These are phyloP conservation scores for Mucor racemosus DNA, from an alignment of 371 early-diverging fungal genomes.

Conservation along the genomic window DNA sequence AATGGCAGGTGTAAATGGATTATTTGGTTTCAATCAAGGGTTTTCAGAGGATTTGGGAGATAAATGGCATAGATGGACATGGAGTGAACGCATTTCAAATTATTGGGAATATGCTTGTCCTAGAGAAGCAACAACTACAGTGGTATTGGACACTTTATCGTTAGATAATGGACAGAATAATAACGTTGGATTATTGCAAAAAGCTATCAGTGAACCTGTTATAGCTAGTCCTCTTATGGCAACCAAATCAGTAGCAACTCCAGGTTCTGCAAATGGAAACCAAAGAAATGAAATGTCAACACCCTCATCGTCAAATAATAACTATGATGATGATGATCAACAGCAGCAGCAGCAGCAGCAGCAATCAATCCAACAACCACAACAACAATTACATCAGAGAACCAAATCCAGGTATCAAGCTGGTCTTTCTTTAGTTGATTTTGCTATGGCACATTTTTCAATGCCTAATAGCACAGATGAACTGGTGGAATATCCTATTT, in stretches of 20 bases:
- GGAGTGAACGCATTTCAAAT: slow-evolving; percentile 30
- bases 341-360: slow-evolving; percentile 6
- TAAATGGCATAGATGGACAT: slow-evolving; percentile 47
- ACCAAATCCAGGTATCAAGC: slow-evolving; percentile 7
- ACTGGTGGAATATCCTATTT: slow-evolving; percentile 16
- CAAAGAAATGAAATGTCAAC: slow-evolving; percentile 11
- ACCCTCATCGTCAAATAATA: neutral
- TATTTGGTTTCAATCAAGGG: slow-evolving; percentile 41
- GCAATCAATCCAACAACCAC: neutral
- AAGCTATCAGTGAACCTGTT: slow-evolving; percentile 36
- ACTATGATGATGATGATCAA: slow-evolving; percentile 9
- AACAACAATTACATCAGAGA: neutral
- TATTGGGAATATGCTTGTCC: slow-evolving; percentile 30
- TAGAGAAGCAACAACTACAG: slow-evolving; percentile 1
- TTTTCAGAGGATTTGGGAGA: slow-evolving; percentile 46
- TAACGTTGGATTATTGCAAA: slow-evolving; percentile 26
- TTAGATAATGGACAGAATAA: neutral
- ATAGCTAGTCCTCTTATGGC: slow-evolving; percentile 42
- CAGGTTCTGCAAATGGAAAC: slow-evolving; percentile 12
- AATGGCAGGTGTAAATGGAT: slow-evolving; percentile 42
- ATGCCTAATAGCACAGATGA: slow-evolving; percentile 17
- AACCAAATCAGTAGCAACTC: slow-evolving; percentile 36
- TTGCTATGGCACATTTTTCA: slow-evolving; percentile 24
- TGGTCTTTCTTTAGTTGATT: slow-evolving; percentile 25
- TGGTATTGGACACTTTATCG: slow-evolving; percentile 22